Conservation (phyloP, 768 basidiomycete genomes). For the Coprinopsis strossmayeri region DNA sequence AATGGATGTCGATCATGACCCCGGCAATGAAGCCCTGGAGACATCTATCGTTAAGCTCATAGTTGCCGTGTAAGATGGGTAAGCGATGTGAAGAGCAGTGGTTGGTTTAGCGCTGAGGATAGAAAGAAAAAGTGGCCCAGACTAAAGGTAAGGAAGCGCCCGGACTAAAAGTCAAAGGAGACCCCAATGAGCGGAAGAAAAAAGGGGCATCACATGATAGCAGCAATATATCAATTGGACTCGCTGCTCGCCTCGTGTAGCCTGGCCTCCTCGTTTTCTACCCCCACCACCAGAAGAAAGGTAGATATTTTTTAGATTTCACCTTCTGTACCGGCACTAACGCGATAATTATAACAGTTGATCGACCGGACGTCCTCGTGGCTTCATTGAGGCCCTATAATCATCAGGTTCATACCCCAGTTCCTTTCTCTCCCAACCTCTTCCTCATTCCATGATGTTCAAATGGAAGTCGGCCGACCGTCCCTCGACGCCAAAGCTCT, state of each 20-base stretch:
- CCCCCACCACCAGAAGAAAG: no score
- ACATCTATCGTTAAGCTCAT: no score
- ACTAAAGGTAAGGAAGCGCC: neutral
- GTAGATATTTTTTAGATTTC: no score
- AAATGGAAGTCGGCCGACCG: slow-evolving; percentile 12
- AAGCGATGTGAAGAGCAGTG: no score
- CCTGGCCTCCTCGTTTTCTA: no score
- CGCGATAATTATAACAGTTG: no score
- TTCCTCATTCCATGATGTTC: slow-evolving; percentile 11
- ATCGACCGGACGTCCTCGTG: slow-evolving; percentile 11
- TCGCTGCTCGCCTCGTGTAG: no score
- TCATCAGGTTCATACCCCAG: slow-evolving; percentile 1
- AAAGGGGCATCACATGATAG: neutral
- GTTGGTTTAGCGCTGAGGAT: neutral
- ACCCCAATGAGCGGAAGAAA: neutral
- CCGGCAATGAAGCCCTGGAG: neutral
- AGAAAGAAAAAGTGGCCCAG: neutral
- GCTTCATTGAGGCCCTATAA: slow-evolving; percentile 5
- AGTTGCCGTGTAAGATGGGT: neutral
- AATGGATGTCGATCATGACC: neutral
- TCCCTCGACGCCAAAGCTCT: slow-evolving; percentile 13
- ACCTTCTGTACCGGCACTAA: no score
- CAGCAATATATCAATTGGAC: neutral
- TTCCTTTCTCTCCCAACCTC: slow-evolving; percentile 6
- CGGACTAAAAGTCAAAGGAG: neutral